Evolutionary conservation across 177 flowering plant genomes (phyloP).

Genomic region (Vitis hybrid): DNA sequence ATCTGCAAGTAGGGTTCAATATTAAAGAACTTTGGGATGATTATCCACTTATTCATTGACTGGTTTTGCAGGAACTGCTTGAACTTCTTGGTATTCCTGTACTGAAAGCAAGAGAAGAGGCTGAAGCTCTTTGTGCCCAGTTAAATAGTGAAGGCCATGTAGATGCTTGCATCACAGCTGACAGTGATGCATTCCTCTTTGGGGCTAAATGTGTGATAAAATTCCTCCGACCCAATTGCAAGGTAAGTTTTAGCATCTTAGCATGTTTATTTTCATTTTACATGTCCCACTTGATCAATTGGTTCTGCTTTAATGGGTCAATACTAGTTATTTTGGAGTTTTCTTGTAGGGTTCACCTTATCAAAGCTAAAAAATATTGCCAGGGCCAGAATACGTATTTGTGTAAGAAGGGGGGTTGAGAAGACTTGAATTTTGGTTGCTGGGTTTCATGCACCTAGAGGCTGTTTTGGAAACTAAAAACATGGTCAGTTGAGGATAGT

Average conservation of each 20-base stretch:
- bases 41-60: slow-evolving; percentile 9
- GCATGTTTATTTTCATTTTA: background rate
- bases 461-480: no score
- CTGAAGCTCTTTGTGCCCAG: slow-evolving; percentile 94
- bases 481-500: no score
- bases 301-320: background rate
- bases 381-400: no score
- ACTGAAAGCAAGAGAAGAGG: slow-evolving; percentile 74
- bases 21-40: background rate
- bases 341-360: no score
- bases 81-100: slow-evolving; percentile 90
- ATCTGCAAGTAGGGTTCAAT: no score
- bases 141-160: slow-evolving; percentile 77
- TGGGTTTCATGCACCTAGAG: no score
- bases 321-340: background rate
- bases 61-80: slow-evolving; percentile 63
- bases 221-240: slow-evolving; percentile 55
- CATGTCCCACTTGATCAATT: background rate
- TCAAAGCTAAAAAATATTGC: no score
- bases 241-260: slow-evolving; percentile 34
- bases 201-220: slow-evolving; percentile 89
- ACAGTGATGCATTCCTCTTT: slow-evolving; percentile 91
- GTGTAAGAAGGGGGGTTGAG: no score
- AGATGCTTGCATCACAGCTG: slow-evolving; percentile 91
- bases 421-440: no score